Evolutionary conservation across 495 filamentous ascomycete genomes (phyloP), one percentile per base, ranked within the genome.

Genomic region (Penicillium robsamsonii): DNA sequence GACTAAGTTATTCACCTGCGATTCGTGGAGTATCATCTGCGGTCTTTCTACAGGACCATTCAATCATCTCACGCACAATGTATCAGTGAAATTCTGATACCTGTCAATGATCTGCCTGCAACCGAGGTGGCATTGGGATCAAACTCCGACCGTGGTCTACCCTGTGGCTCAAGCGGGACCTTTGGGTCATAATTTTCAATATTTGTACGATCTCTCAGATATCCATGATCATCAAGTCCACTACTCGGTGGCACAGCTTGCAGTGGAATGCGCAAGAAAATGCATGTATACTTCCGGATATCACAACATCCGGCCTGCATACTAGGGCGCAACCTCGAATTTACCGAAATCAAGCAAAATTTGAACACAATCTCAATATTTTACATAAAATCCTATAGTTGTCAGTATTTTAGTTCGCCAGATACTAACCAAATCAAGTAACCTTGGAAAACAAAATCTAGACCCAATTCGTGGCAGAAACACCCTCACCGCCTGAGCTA

Each of bases 1-100:
- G 89, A 90, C 60, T 90, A 60, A 72, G 25, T 11, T 15, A 5
- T 12, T 40, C 22, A 48, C n/a, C 20, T 12, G 13, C 12, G n/a
- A 10, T 9, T 46, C 20, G 25, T 13, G 41, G 41, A 25, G 17
- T 20, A 45, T 53, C 22, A 37, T 54, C n/a, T 40, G 42, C 31
- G 22, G 31, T 29, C 24, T 46, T 46, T 46, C 20, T 30, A 20
- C 13, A 18, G 4, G 42, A 25, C 10, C 33, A 27, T 46, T 29
- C 38, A 43, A 22, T 15, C 18, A 25, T 37, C 15, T 29, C 33
- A 42, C 50, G 50, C 46, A 18, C 49, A 27, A 45, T 46, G 13
- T 37, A 33, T 41, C 46, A 44, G 51, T 40, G 35, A 25, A 50
- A 38, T 40, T 40, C n/a, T 25, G 4, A 37, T 46, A 7, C 33